Base-by-base conservation (phyloP, 2,329 filamentous ascomycete genomes). In the Aspergillus latus region DNA sequence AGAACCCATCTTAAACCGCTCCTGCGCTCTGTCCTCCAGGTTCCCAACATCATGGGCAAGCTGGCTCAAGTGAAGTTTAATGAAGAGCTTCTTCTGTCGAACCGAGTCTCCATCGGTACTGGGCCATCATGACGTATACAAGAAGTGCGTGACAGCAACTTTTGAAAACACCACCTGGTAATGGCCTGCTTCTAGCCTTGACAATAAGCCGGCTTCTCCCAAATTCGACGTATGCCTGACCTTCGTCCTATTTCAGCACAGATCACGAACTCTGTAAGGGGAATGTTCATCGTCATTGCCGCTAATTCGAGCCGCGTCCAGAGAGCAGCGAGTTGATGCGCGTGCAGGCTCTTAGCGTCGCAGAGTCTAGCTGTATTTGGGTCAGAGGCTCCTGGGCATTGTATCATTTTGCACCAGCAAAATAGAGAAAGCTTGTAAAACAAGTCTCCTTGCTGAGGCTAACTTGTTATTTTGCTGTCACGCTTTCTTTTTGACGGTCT, bases 21-120 rank as follows among this genome's bases (percentile, higher is more conserved):
- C 26, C 28, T 59, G 21, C 34, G 44, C 26, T 52, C 53, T 13
- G 42, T 52, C 28, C 47, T 56, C n/a, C 39, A 46, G 3, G 11
- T 36, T 42, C 42, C 59, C 6, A 43, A 52, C 11, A 43, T 57
- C 6, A 40, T 58, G 7, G 54, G 57, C 4, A 52, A 56, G 21
- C 34, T 62, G 29, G 60, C 59, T n/a, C 49, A 46, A 11, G 51
- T 63, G n/a, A 64, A 63, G 37, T 47, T 64, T 3, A 54, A 55
- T 29, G 21, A 51, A 42, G 62, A 62, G 39, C 32, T 1, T 21
- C 48, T 16, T 60, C 58, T 10, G 56, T 50, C 9, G 49, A 56
- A 2, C 62, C 62, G 10, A 49, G 62, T 21, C 60, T 63, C 11
- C 62, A 58, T 10, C 62, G 60, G 13, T 63, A 54, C 37, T 63